These are phyloP conservation scores for Trichosporon asahii DNA, from an alignment of 1,284 basidiomycete genomes.

Conservation along the genomic window DNA sequence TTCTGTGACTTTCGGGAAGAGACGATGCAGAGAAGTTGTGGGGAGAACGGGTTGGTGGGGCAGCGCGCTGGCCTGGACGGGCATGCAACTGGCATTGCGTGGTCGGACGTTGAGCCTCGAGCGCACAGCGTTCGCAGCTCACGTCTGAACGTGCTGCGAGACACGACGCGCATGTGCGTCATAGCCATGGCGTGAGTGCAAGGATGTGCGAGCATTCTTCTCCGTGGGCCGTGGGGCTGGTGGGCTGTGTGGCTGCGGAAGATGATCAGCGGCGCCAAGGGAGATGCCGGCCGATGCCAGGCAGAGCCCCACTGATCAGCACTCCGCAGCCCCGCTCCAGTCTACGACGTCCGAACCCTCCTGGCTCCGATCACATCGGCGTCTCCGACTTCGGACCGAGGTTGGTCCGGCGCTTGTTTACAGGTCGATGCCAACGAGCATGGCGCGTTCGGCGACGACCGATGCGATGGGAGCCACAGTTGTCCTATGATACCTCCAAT, in stretches of 20 bases:
- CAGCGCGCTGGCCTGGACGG: too few relatives aligned
- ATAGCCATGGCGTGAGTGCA: neutral
- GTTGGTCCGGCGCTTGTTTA: neutral
- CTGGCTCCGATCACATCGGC: neutral
- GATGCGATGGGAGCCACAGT: too few relatives aligned
- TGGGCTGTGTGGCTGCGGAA: neutral
- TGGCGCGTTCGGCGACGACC: too few relatives aligned
- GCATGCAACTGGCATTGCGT: neutral
- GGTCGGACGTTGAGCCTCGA: neutral
- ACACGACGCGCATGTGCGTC: neutral
- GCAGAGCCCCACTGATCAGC: neutral
- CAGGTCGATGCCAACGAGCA: neutral
- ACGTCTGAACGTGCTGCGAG: neutral
- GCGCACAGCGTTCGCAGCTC: too few relatives aligned
- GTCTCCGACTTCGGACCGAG: neutral
- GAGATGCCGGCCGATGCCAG: neutral
- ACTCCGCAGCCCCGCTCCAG: neutral
- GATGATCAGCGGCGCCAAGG: neutral
- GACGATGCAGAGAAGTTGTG: neutral
- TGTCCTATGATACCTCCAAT: neutral
- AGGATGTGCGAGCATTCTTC: neutral
- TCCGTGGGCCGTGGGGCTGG: too few relatives aligned
- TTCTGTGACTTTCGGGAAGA: neutral
- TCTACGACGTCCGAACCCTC: neutral
- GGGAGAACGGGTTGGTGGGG: neutral